These are phyloP conservation scores for Sclerotinia glacialis DNA, from an alignment of 2,329 filamentous ascomycete species.

Conservation along the genomic window DNA sequence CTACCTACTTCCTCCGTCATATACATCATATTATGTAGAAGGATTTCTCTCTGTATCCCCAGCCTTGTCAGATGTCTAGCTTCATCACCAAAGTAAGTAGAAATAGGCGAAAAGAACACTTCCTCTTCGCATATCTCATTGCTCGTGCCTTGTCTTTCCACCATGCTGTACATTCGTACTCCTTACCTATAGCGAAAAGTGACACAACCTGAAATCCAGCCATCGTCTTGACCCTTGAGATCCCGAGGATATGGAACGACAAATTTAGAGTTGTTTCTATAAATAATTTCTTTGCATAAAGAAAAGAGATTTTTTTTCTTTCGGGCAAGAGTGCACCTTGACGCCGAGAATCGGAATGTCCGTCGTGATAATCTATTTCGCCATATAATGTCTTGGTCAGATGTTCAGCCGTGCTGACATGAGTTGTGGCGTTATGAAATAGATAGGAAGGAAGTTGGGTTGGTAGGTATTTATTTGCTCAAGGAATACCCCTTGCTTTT, in stretches of 20 bases:
- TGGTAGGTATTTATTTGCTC: too few relatives aligned
- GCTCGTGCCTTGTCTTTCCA: background rate
- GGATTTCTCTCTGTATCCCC: background rate
- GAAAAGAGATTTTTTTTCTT: background rate
- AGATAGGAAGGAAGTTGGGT: background rate
- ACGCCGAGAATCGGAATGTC: background rate
- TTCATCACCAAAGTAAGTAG: conserved; percentile 1
- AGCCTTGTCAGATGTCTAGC: background rate
- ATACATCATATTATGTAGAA: background rate
- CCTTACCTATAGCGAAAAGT: background rate
- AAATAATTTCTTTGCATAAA: background rate
- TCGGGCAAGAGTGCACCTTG: background rate
- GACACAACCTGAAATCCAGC: background rate
- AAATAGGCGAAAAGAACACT: conserved; percentile 1
- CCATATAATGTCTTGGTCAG: background rate
- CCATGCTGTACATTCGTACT: background rate
- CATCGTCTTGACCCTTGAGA: background rate
- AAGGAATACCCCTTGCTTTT: background rate
- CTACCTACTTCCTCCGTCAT: background rate
- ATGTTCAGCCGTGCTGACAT: background rate
- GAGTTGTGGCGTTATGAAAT: background rate
- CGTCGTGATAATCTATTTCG: background rate
- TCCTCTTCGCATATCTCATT: background rate
- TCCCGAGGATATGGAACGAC: conserved; percentile 7
- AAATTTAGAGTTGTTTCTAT: background rate